Base-by-base conservation (phyloP, 352 stramenopile genomes). In the Pythium graminicola region DNA sequence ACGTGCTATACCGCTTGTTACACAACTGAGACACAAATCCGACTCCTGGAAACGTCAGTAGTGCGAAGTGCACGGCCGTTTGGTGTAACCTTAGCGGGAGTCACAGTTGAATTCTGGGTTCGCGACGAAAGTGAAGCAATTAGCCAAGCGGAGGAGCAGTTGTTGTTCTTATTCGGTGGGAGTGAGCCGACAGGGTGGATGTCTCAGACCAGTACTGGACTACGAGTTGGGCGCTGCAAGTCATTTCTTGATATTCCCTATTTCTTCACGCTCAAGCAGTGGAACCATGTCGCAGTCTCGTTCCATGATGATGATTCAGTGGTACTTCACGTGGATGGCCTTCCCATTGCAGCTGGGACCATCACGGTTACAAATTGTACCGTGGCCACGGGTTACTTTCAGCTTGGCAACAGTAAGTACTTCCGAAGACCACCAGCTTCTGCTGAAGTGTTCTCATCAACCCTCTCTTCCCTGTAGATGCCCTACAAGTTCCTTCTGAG, bases 21-120 rank as follows among this genome's bases (percentile, higher is more conserved):
- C 3, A 24, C 41, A 4, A 11, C 41, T 3, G 56, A 64, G 29
- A 23, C 42, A 4, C 74, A 85, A 27, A 33, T 81, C 35, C 46
- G 47, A 2, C 70, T 85, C 45, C 70, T 53, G 1, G 17, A 45
- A 13, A 19, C 2, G 0, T 71, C 67, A 6, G 51, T 49, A 10
- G 54, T 73, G 23, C 62, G 59, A 27, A 79, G 67, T 36, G 49
- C 54, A 1, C 31, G 54, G 42, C 54, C 39, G 35, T 45, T 85
- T 23, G 20, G 26, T 16, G 32, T 82, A 1, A 48, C 62, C 16
- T 16, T 28, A 0, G 41, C 45, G 0, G 60, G 47, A 8, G 54
- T 75, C 42, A 72, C 72, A 11, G 26, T 83, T 6, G 74, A 82
- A 40, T 68, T 81, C 4, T 83, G 69, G 71, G 14, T 41, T 38